Evolutionary conservation across 148 eudicot genomes (phyloP).

Genomic region (Vaccinium myrtillus): DNA sequence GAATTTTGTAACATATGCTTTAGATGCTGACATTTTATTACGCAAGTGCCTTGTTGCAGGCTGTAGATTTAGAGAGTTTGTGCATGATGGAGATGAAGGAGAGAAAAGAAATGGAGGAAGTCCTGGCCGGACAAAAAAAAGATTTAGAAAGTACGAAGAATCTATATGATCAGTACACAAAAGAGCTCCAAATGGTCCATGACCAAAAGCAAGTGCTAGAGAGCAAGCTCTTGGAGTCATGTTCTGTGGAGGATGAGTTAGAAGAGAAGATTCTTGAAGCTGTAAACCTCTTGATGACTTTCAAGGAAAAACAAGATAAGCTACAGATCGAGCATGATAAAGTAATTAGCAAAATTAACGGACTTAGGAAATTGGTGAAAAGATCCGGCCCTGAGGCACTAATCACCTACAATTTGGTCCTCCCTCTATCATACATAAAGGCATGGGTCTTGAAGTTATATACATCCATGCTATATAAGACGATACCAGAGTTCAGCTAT

Average conservation of each 20-base stretch:
- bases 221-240: slow-evolving; percentile 45
- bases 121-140: slow-evolving; percentile 37
- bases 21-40: not conserved
- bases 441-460: too few species aligned
- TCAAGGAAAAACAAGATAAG: slow-evolving; percentile 55
- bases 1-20: not conserved
- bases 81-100: slow-evolving; percentile 34
- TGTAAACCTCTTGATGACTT: slow-evolving; percentile 61
- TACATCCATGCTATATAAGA: too few species aligned
- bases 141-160: slow-evolving; percentile 47
- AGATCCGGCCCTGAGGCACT: not conserved
- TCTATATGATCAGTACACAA: slow-evolving; percentile 35
- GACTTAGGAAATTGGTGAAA: slow-evolving; percentile 28
- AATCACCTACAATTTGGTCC: too few species aligned
- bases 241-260: slow-evolving; percentile 43
- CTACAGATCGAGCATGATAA: slow-evolving; percentile 48
- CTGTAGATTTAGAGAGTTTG: slow-evolving; percentile 48
- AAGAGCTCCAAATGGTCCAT: slow-evolving; percentile 50
- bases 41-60: slow-evolving; percentile 34
- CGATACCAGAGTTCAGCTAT: too few species aligned
- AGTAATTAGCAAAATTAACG: slow-evolving; percentile 36
- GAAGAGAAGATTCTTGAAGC: slow-evolving; percentile 77
- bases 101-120: slow-evolving; percentile 50
- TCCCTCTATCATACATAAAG: too few species aligned
- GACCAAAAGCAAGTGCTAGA: slow-evolving; percentile 49